phyloP scores from a whole-genome alignment of 2,329 filamentous ascomycete genomes.

The Aureobasidium mangrovei region DNA sequence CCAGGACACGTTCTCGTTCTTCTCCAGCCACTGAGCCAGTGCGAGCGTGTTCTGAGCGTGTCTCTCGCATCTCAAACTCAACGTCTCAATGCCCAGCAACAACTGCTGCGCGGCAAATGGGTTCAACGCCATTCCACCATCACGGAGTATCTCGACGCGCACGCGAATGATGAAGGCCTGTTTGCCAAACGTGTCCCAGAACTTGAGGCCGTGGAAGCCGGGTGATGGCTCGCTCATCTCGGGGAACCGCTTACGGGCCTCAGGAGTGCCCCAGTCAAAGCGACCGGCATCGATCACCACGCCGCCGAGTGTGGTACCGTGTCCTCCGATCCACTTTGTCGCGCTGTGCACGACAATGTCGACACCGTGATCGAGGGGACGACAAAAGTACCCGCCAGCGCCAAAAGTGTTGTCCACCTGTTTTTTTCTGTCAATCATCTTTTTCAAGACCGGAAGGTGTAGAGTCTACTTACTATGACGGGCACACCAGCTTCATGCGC shows the following conservation, averaged over 20 bases:
- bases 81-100: conserved; percentile 78
- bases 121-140: conserved; percentile 73
- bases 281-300: conserved; percentile 81
- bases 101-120: conserved; percentile 92
- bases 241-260: conserved; percentile 59
- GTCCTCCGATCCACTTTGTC: conserved; percentile 95
- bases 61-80: conserved; percentile 76
- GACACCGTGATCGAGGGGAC: conserved; percentile 80
- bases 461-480: conserved; percentile 44
- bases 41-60: conserved; percentile 77
- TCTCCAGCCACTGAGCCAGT: conserved; percentile 74
- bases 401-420: conserved; percentile 93
- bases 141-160: conserved; percentile 82
- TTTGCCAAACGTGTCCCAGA: conserved; percentile 84
- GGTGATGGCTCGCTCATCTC: conserved; percentile 83
- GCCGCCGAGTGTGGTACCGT: conserved; percentile 85
- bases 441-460: not conserved
- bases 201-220: conserved; percentile 88
- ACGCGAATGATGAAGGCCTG: conserved; percentile 77
- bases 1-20: conserved; percentile 78
- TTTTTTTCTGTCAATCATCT: conserved; percentile 27
- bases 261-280: conserved; percentile 87
- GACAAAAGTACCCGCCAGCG: conserved; percentile 78
- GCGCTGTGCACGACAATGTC: conserved; percentile 47
- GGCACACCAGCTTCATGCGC: conserved; percentile 59